Evolutionary conservation across 495 filamentous ascomycete species (phyloP).

Genomic region (Xylaria intraflava): DNA sequence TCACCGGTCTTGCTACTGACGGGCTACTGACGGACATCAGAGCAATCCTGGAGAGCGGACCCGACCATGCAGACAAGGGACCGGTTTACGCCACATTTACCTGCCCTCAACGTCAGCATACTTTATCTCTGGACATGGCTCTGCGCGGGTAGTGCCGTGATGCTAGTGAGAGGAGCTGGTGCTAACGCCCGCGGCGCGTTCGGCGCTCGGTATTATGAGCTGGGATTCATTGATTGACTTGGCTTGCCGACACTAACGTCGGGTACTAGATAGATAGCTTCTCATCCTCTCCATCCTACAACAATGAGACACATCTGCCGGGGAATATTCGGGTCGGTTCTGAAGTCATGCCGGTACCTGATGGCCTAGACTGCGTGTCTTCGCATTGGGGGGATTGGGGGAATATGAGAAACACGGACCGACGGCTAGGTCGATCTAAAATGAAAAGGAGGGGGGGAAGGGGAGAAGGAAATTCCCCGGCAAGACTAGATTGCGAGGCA

Average conservation of each 20-base stretch:
- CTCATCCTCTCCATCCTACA: no score
- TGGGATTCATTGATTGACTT: no score
- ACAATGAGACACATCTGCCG: no score
- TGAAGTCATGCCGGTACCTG: no score
- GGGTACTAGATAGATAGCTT: no score
- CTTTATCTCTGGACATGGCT: background rate
- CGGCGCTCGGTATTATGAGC: background rate
- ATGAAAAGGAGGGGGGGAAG: no score
- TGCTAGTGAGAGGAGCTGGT: background rate
- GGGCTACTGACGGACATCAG: constrained; percentile 3
- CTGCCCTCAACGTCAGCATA: no score
- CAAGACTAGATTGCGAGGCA: background rate
- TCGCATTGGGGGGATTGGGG: no score
- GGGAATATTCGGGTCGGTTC: no score
- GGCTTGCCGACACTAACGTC: no score
- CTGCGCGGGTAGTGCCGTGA: background rate
- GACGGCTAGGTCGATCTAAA: constrained; percentile 10
- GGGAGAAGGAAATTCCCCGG: no score
- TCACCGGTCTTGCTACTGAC: background rate
- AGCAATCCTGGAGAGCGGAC: background rate
- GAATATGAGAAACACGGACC: background rate
- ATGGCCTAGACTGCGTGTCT: no score
- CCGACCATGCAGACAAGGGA: background rate
- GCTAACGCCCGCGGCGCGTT: background rate
- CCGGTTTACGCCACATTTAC: constrained; percentile 4